A percentile compares a stretch with the other conserved stretches of the same genome.
Evolutionary conservation across 2,329 filamentous ascomycete genomes (phyloP).

Genomic region (Geosmithia putterillii): DNA sequence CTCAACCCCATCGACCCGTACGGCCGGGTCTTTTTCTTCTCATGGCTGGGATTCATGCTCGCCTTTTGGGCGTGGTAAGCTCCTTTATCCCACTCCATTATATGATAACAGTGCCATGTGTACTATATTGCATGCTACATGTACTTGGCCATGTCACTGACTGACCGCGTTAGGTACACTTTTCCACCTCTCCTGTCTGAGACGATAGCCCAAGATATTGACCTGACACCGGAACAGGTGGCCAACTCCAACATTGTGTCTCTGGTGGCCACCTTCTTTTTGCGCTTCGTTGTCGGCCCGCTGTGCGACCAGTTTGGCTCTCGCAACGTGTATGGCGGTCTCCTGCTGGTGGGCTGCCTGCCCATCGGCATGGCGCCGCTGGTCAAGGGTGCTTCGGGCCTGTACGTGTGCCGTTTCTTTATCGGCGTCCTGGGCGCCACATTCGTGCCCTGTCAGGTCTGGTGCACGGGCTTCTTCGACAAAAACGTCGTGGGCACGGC

Average conservation of each 20-base stretch:
- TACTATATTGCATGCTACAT: not conserved
- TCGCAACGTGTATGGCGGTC: constrained; percentile 64
- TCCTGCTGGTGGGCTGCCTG: constrained; percentile 65
- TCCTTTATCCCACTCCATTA: not conserved
- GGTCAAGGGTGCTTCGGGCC: constrained; percentile 46
- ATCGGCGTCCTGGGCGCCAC: constrained; percentile 66
- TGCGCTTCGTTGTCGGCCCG: constrained; percentile 68
- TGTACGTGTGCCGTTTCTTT: constrained; percentile 69
- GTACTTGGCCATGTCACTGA: not conserved
- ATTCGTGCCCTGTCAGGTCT: constrained; percentile 82
- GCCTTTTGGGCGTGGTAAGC: constrained; percentile 71
- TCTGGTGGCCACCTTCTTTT: constrained; percentile 54
- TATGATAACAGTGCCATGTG: not conserved
- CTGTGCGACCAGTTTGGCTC: constrained; percentile 80
- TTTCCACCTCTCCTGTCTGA: constrained; percentile 71
- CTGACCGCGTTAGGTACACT: constrained; percentile 42
- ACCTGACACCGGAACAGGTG: constrained; percentile 57
- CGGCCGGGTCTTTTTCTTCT: constrained; percentile 83
- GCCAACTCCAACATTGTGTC: constrained; percentile 88
- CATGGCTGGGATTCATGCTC: constrained; percentile 76
- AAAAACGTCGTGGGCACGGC: constrained; percentile 84
- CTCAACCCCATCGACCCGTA: constrained; percentile 70
- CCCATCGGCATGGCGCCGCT: constrained; percentile 75
- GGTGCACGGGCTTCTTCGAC: constrained; percentile 88
- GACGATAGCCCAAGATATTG: constrained; percentile 69